Evolutionary conservation across 2,329 filamentous ascomycete genomes (phyloP), one percentile per base, ranked within the genome.

Genomic region (Fusarium pseudoanthophilum): DNA sequence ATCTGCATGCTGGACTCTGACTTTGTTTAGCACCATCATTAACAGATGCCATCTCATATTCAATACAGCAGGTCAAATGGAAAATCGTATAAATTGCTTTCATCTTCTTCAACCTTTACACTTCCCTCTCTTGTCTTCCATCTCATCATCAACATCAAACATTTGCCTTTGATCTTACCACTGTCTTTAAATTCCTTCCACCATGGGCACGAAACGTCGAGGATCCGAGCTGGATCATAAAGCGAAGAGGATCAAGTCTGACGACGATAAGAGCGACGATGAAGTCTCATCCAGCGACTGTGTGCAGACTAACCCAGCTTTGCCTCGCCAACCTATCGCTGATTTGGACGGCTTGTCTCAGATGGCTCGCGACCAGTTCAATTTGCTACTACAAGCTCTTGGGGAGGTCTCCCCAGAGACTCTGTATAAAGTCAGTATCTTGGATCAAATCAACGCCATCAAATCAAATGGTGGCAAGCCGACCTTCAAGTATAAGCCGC

Each of bases 401-500:
- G 3, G 11, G 3, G 28, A 51, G 13, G 5, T n/a, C 15, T 24
- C 7, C 7, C 28, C 21, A 2, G 21, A 32, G 48, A 32, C 10
- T 18, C 14, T 24, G 21, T 9, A 24, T 4, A 3, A 24, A 24
- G 14, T 24, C 15, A 1, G 18, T 10, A 32, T 24, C 0, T 4
- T 24, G 4, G 21, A 18, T 9, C 48, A 32, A 7, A 34, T 51
- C 48, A 51, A 34, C 20, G 7, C 30, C 15, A 2, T 51, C 28
- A 49, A 24, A 5, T 32, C 21, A 2, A 10, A 32, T n/a, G 7
- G 15, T 6, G 1, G 3, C 10, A 14, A 7, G 10, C 46, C 46
- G 1, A 4, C 0, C 0, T 13, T 32, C 0, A 13, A 2, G 7
- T 51, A 24, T 3, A 11, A 32, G 2, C 30, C 21, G 8, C 30